Evolutionary conservation across 2,329 filamentous ascomycete genomes (phyloP), one percentile per base, ranked within the genome.

Genomic region (Chrysoporthe deuterocubensis): DNA sequence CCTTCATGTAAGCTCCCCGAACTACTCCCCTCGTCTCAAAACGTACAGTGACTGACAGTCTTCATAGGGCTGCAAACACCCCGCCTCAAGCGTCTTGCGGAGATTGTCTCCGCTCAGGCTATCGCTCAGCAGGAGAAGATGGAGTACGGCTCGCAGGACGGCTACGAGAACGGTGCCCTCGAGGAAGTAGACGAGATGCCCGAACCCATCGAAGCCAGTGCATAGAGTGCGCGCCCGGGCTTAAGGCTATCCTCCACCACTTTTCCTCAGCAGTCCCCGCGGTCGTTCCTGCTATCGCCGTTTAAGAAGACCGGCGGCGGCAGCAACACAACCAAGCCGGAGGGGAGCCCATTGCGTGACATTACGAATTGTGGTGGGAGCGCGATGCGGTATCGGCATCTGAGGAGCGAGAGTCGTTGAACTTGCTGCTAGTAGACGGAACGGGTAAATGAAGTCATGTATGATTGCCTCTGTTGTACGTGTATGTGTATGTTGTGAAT

Each of bases 81-180:
- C 60, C 89, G 95, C 70, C 82, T 99, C 71, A 98, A 98, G 85
- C 91, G 96, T 70, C 85, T 99, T 65, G 96, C 96, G n/a, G 96
- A 99, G 81, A 98, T 99, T 72, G 96, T 99, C 60, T 97, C 93
- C 48, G 92, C 94, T 43, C 96, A 99, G 81, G 96, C 96, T 43
- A 95, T 98, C 76, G 93, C 94, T 67, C 95, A 98, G 79, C 93
- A 97, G 81, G 93, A 97, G 81, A 95, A 93, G 82, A 81, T 92
- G 70, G 92, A 93, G 61, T 88, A 82, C 37, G 76, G 74, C 65
- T 83, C 85, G 69, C 84, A 89, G 61, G 78, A 78, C 48, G 79
- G 77, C 32, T 79, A 81, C 62, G 81, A 82, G 65, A 83, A 85
- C 60, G 82, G 83, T 43, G 82, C 83, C 57, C 76, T 87, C 16